Conservation (phyloP, 2,329 filamentous ascomycete species). For the Immersiporthe knoxdaviesiana region DNA sequence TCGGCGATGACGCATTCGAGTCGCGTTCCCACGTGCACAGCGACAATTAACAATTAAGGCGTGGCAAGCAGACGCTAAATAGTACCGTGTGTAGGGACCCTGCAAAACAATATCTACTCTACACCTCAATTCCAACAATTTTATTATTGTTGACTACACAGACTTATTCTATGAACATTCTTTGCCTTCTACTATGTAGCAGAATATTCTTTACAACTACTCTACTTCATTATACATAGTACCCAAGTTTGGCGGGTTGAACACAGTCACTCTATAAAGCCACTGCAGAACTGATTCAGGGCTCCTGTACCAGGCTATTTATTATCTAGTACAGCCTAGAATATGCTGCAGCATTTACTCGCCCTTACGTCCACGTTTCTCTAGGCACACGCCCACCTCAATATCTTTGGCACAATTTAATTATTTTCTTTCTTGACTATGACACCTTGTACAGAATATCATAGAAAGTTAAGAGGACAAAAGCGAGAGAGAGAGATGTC, state of each 20-base stretch:
- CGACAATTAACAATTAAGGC: neutral
- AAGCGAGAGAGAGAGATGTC: too few species aligned
- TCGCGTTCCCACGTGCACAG: slow-evolving; percentile 8
- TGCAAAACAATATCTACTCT: neutral
- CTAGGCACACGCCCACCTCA: too few species aligned
- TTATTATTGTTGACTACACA: neutral
- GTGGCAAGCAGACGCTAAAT: neutral
- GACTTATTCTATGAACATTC: neutral
- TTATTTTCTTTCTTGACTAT: too few species aligned
- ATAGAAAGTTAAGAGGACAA: too few species aligned
- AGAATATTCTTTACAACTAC: neutral
- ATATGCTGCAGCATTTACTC: too few species aligned
- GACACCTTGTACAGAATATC: too few species aligned
- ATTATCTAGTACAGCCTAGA: neutral
- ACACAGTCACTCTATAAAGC: too few species aligned
- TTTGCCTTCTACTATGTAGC: neutral
- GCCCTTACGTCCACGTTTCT: too few species aligned
- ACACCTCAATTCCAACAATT: neutral
- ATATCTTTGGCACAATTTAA: too few species aligned
- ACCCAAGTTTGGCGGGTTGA: too few species aligned
- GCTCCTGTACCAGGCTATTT: neutral
- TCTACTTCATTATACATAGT: neutral
- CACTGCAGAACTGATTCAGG: too few species aligned
- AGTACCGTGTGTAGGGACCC: neutral
- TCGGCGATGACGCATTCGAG: slow-evolving; percentile 11